Percentiles rank a stretch among this genome's conserved stretches.
These are phyloP conservation scores for Exsudoporus frostii DNA, from an alignment of 768 basidiomycete genomes.

Conservation along the genomic window DNA sequence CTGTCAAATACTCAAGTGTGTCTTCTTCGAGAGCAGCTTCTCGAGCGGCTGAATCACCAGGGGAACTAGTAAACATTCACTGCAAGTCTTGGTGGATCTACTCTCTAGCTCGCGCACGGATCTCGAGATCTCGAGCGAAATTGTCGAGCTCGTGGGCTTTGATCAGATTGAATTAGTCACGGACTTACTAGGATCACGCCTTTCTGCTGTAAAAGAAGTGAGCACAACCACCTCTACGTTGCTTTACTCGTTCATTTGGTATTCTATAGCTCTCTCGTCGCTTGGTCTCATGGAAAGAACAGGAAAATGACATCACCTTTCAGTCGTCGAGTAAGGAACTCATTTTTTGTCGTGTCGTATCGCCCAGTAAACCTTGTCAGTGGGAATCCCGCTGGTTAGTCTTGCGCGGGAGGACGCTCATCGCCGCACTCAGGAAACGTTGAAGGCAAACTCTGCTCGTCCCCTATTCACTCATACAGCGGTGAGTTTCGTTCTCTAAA, in stretches of 20 bases:
- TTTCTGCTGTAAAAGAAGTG: slow-evolving; percentile 48
- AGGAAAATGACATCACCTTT: neutral
- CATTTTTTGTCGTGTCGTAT: neutral
- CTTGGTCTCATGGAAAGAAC: neutral
- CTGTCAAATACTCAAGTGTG: slow-evolving; percentile 16
- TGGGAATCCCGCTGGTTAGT: slow-evolving; percentile 12
- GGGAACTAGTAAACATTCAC: slow-evolving; percentile 12
- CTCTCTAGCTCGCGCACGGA: slow-evolving; percentile 51
- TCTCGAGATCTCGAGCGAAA: slow-evolving; percentile 73
- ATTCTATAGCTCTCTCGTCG: slow-evolving; percentile 16
- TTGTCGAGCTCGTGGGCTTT: slow-evolving; percentile 80
- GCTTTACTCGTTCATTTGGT: neutral
- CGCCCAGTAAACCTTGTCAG: neutral
- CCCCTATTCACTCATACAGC: slow-evolving; percentile 59
- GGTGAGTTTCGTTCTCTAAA: slow-evolving; percentile 36
- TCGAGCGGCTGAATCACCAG: slow-evolving; percentile 1
- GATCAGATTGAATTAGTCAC: slow-evolving; percentile 78
- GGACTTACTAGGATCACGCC: slow-evolving; percentile 63
- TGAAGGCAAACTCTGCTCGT: slow-evolving; percentile 59
- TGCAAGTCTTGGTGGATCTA: slow-evolving; percentile 30
- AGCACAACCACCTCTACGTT: slow-evolving; percentile 4
- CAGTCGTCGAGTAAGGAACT: slow-evolving; percentile 8
- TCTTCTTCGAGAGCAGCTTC: neutral
- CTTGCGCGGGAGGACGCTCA: slow-evolving; percentile 49
- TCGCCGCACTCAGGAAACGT: slow-evolving; percentile 56